phyloP scores from a whole-genome alignment of 306 rosid genomes.

The Datisca glomerata region DNA sequence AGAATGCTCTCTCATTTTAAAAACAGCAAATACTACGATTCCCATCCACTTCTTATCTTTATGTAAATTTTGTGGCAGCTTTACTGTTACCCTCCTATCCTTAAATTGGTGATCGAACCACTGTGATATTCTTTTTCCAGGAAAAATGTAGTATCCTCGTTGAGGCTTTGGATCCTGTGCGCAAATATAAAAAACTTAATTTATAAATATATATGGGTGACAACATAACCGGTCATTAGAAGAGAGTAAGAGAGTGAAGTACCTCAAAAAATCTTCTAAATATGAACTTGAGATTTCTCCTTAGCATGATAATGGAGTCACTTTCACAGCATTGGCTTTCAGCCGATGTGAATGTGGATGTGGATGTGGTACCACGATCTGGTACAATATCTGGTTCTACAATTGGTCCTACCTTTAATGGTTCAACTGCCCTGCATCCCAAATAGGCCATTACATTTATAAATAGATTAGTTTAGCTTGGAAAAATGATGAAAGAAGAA shows the following conservation, averaged over 20 bases:
- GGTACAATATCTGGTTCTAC: background rate
- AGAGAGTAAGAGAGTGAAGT: background rate
- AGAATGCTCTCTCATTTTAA: no score
- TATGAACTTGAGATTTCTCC: background rate
- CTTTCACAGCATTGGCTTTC: background rate
- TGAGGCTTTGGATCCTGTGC: background rate
- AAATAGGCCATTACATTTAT: background rate
- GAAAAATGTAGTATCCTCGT: slow-evolving; percentile 8
- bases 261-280: slow-evolving; percentile 1
- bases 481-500: no score
- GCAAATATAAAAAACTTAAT: background rate
- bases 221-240: background rate
- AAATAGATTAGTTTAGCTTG: no score
- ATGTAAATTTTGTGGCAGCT: no score
- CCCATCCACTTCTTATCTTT: no score
- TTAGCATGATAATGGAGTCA: slow-evolving; percentile 2
- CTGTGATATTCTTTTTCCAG: background rate
- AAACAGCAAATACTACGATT: no score
- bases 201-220: background rate
- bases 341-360: background rate
- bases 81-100: no score
- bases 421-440: background rate
- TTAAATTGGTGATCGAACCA: slow-evolving; percentile 1
- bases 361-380: background rate
- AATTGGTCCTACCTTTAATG: background rate